Evolutionary conservation across 2,329 filamentous ascomycete genomes (phyloP), one percentile per base, ranked within the genome.

Genomic region (Lojkania enalia): DNA sequence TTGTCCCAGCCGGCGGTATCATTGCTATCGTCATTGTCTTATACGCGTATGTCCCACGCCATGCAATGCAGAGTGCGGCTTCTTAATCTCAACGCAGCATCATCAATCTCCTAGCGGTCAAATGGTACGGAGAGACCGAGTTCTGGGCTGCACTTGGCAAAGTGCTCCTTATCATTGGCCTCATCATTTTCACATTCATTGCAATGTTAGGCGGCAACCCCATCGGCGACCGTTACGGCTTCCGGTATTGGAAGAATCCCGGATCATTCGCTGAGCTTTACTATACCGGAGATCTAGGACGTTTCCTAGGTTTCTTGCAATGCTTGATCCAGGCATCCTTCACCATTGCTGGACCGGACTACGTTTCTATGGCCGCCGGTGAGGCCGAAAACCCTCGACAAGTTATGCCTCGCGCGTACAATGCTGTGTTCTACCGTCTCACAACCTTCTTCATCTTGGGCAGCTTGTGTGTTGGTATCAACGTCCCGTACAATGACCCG

Each of bases 191-290:
- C 71, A 92, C 89, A 2, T 89, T 95, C 60, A 78, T 95, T 52
- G 82, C 84, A 52, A 92, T 94, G 85, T 72, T 94, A 1, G 90
- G 89, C 5, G 90, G 87, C 2, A 94, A 92, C 55, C 90, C 90
- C 0, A 65, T 83, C 1, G 75, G 80, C 49, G 68, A 71, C 42
- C 60, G 63, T 12, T 71, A 67, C 44, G 74, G 74, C n/a, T 77
- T 77, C 57, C 64, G 73, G 2, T 73, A 74, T 54, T 77, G 74
- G 74, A 67, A 70, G 15, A 72, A 80, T 0, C 88, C 87, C 0
- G 88, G 88, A 1, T 76, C 87, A 0, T 91, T 92, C 63, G 78
- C 57, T 2, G 79, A 84, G 49, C 77, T 81, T 48, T 77, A 85
- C 36, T 84, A 86, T 61, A 80, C 74, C 0, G 88, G 87, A 0